phyloP scores from a whole-genome alignment of 805 yeast species.

The Cyberlindnera sargentensis region DNA sequence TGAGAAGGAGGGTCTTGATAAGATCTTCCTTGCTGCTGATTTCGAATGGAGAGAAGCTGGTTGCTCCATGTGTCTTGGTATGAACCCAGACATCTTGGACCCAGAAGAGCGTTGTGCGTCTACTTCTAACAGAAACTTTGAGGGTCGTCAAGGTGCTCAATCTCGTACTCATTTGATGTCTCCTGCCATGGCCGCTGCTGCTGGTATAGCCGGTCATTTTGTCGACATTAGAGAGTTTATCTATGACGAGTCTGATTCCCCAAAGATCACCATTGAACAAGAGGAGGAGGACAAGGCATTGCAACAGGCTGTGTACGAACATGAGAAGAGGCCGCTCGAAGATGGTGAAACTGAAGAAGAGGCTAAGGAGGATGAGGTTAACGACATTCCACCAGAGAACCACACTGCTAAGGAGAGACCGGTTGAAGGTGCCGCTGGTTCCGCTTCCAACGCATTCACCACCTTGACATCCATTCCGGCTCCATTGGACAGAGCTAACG shows the following conservation, averaged over 20 bases:
- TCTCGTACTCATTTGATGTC: constrained; percentile 97
- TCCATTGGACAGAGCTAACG: constrained; percentile 89
- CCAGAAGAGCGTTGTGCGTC: constrained; percentile 98
- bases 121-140: constrained; percentile 96
- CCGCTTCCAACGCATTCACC: constrained; percentile 69
- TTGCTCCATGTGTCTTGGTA: constrained; percentile 98
- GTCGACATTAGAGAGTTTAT: constrained; percentile 82
- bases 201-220: constrained; percentile 86
- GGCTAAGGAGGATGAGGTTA: constrained; percentile 45
- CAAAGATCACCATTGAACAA: constrained; percentile 42
- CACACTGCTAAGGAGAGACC: constrained; percentile 34
- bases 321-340: constrained; percentile 57
- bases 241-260: constrained; percentile 51
- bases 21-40: constrained; percentile 85
- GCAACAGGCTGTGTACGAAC: constrained; percentile 65
- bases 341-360: constrained; percentile 44
- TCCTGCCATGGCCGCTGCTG: constrained; percentile 99
- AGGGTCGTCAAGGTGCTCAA: constrained; percentile 96
- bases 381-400: constrained; percentile 55
- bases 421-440: constrained; percentile 26
- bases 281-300: constrained; percentile 50
- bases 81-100: constrained; percentile 95
- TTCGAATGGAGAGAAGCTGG: constrained; percentile 99
- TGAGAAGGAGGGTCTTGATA: constrained; percentile 90
- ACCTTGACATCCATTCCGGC: constrained; percentile 85